Evolutionary conservation across 2,329 filamentous ascomycete genomes (phyloP).

Genomic region (Ambrosiella cleistominuta): DNA sequence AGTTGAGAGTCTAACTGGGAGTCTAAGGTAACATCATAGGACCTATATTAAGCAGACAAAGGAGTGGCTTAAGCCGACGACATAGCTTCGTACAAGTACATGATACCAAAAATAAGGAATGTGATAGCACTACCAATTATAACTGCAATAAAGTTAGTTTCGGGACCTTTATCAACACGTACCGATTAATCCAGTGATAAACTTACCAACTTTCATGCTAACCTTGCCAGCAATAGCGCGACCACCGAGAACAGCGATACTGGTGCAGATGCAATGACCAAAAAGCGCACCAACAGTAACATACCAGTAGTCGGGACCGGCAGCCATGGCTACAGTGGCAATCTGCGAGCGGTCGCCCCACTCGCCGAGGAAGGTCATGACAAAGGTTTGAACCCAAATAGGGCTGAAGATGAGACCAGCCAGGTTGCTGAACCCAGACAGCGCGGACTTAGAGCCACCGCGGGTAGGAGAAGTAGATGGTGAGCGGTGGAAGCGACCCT

Average conservation of each 20-base stretch:
- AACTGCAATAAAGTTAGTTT: slow-evolving; percentile 34
- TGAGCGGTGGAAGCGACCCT: slow-evolving; percentile 60
- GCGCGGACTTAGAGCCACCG: slow-evolving; percentile 22
- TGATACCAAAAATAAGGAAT: slow-evolving; percentile 79
- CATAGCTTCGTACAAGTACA: slow-evolving; percentile 74
- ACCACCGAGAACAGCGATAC: slow-evolving; percentile 78
- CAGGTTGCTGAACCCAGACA: slow-evolving; percentile 64
- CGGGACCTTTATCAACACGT: not conserved
- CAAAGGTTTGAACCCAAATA: slow-evolving; percentile 95
- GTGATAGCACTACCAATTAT: slow-evolving; percentile 81
- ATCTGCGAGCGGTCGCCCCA: slow-evolving; percentile 98
- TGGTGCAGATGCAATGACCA: slow-evolving; percentile 80
- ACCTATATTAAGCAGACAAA: not conserved
- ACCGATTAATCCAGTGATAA: slow-evolving; percentile 15
- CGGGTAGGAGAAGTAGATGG: slow-evolving; percentile 44
- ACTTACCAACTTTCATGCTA: slow-evolving; percentile 88
- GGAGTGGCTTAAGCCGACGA: slow-evolving; percentile 22
- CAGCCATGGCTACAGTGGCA: slow-evolving; percentile 96
- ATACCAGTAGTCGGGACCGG: slow-evolving; percentile 98
- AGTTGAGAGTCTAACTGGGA: not conserved
- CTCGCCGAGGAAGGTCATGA: slow-evolving; percentile 97
- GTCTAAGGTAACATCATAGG: not conserved
- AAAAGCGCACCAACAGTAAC: slow-evolving; percentile 76
- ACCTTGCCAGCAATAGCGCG: slow-evolving; percentile 83
- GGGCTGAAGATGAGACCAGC: slow-evolving; percentile 77